Base-by-base conservation (phyloP, 176 grass and related monocot species). In the Dactylis glomerata region DNA sequence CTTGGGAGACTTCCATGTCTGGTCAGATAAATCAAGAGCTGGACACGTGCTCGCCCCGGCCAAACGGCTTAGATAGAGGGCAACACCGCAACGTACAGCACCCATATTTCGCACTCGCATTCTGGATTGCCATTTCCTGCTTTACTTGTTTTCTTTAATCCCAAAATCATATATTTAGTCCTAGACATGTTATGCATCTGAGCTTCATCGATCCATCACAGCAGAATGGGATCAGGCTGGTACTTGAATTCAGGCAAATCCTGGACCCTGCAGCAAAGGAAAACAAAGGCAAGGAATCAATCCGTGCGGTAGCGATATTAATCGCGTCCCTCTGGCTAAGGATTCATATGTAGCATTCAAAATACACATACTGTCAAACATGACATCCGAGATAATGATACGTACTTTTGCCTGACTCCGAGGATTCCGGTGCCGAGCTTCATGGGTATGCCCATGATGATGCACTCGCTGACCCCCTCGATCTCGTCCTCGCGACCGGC, bases 381-480 rank as follows among this genome's bases (percentile, higher is more conserved):
- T 62, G 58, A 30, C 26, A 62, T 62, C 26, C 3, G 0, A 30
- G 15, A 6, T 62, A 31, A 64, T 1, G 2, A 1, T 59, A 72
- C 27, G 16, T 88, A 98, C 92, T 93, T 98, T 93, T 98, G 96
- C 86, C 93, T 98, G 68, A 98, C 75, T 98, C 87, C 89, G 45
- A 98, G 93, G 76, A 95, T 98, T 40, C 96, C 96, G 19, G 96
- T 95, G 42, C 96, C 96, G 22, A 98, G 91, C 67, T 83, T 85
- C 96, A 95, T 98, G 12, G 93, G 96, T 59, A 93, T 95, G 63
- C 96, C 96, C 96, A 89, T 93, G 77, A 98, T 98, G 68, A 98
- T 90, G 83, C 83, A 92, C 82, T 98, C 96, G 57, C 91, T 93
- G 42, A 98, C 93, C 63, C 96, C 96, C 83, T 95, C 91, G 56